Evolutionary conservation across 129 eudicot genomes (phyloP).

Genomic region (Helianthus tuberosus): DNA sequence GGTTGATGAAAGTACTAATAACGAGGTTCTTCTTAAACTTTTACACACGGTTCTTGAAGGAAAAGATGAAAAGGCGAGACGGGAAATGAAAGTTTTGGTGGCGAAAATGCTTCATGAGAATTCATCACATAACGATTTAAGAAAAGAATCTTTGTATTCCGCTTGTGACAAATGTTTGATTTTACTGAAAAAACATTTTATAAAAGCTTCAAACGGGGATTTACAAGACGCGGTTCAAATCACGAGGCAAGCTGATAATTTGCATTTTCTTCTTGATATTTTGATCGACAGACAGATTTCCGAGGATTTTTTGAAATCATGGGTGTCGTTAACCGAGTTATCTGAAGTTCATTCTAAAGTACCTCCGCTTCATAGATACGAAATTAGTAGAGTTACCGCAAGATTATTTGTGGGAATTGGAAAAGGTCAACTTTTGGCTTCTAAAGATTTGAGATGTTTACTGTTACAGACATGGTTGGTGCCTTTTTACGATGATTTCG

Average conservation of each 20-base stretch:
- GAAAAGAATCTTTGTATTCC: slow-evolving; percentile 74
- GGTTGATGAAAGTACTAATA: slow-evolving; percentile 46
- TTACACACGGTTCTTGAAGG: slow-evolving; percentile 82
- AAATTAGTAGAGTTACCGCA: slow-evolving; percentile 83
- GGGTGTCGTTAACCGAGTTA: slow-evolving; percentile 73
- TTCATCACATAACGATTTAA: slow-evolving; percentile 62
- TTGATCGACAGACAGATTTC: slow-evolving; percentile 84
- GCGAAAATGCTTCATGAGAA: slow-evolving; percentile 88
- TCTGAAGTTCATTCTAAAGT: slow-evolving; percentile 79
- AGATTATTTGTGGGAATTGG: slow-evolving; percentile 91
- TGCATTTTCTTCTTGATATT: slow-evolving; percentile 89
- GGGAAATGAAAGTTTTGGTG: slow-evolving; percentile 87
- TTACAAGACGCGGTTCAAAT: slow-evolving; percentile 64
- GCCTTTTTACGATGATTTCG: slow-evolving; percentile 90
- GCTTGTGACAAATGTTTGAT: slow-evolving; percentile 74
- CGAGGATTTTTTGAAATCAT: slow-evolving; percentile 72
- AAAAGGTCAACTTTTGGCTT: slow-evolving; percentile 85
- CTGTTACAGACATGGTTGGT: slow-evolving; percentile 93
- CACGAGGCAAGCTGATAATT: slow-evolving; percentile 81
- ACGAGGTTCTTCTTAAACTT: slow-evolving; percentile 79
- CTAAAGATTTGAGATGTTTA: slow-evolving; percentile 76
- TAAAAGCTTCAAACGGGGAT: slow-evolving; percentile 58
- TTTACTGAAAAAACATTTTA: slow-evolving; percentile 54
- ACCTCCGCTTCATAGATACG: slow-evolving; percentile 73
- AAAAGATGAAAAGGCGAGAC: slow-evolving; percentile 88